Evolutionary conservation across 2,329 filamentous ascomycete genomes (phyloP), one percentile per base, ranked within the genome.

Genomic region (Teratosphaeria pseudoeucalypti): DNA sequence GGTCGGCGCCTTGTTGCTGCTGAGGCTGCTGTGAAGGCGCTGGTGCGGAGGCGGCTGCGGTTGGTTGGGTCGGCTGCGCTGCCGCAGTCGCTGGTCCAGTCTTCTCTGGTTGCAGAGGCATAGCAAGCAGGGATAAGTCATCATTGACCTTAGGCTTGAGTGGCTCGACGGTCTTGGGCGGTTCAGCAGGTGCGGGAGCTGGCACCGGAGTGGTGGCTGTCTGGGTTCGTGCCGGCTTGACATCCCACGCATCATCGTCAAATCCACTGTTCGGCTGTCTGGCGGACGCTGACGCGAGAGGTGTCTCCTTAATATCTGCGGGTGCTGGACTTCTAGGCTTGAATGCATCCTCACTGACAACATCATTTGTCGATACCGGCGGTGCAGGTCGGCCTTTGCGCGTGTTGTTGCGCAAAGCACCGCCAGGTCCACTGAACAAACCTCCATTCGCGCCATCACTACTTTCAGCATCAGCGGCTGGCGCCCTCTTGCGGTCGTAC

Each of bases 221-320:
- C 54, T 71, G 66, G 19, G 85, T 82, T 70, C 85, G 87, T 14
- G 87, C 83, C 19, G 90, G 89, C 76, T 96, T 96, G 56, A 96
- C 87, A 68, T 95, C 90, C 94, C 94, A 99, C 9, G 94, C 94
- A 77, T 97, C 90, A 70, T 97, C 94, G 57, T 99, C 94, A 69
- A 97, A 97, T 2, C 90, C 90, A 54, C 62, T 64, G 56, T 77
- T 77, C 61, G 82, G 67, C 43, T 72, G 77, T 43, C 76, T 72
- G 4, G 75, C 66, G 43, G 83, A 77, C 9, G 74, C 74, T 60
- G 76, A 72, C 14, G 77, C 72, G 54, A 81, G 71, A 0, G 83
- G 77, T 34, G 81, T 81, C 27, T 78, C 71, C 57, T 78, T 76
- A 19, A 73, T 73, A 47, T 82, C 79, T 39, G 69, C 73, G 3